A percentile compares a stretch with the other conserved stretches of the same genome.
These are phyloP conservation scores for Selaginella tamariscina DNA, from an alignment of 75 land plant species.

Conservation along the genomic window DNA sequence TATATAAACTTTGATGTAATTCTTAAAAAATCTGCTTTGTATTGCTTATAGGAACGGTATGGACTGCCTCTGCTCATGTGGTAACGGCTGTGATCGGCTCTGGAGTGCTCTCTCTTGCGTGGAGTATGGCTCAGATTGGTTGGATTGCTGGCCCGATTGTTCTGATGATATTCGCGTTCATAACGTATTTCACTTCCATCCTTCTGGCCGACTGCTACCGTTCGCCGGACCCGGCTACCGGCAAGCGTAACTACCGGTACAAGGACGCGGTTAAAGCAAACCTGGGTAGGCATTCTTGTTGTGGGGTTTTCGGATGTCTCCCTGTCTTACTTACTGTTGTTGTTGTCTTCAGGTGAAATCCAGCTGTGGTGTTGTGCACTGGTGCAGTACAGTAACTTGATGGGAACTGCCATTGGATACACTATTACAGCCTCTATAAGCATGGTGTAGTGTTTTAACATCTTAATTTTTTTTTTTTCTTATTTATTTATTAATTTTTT, in stretches of 20 bases:
- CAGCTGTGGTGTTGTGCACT: conserved; percentile 49
- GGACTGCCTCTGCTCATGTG: conserved; percentile 70
- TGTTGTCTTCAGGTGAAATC: conserved; percentile 31
- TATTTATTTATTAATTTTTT: background rate
- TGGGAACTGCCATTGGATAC: conserved; percentile 57
- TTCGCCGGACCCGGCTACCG: conserved; percentile 45
- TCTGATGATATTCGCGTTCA: conserved; percentile 42
- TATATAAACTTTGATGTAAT: background rate
- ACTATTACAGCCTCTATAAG: conserved; percentile 55
- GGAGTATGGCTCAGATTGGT: conserved; percentile 75
- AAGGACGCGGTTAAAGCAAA: conserved; percentile 46
- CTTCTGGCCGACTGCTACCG: conserved; percentile 65
- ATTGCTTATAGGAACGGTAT: conserved; percentile 39
- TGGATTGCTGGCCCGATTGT: conserved; percentile 55
- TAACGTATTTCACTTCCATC: conserved; percentile 51
- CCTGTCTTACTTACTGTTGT: background rate
- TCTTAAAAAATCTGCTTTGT: background rate
- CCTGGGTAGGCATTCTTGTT: conserved; percentile 32
- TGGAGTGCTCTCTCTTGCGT: conserved; percentile 72
- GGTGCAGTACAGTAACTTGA: conserved; percentile 40
- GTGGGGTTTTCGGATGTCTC: background rate
- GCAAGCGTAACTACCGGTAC: conserved; percentile 64
- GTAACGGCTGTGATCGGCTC: conserved; percentile 89
- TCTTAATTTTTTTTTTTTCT: background rate
- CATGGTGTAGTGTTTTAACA: conserved; percentile 42